These are phyloP conservation scores for Cordyceps militaris DNA, from an alignment of 2,329 filamentous ascomycete genomes.

Conservation along the genomic window DNA sequence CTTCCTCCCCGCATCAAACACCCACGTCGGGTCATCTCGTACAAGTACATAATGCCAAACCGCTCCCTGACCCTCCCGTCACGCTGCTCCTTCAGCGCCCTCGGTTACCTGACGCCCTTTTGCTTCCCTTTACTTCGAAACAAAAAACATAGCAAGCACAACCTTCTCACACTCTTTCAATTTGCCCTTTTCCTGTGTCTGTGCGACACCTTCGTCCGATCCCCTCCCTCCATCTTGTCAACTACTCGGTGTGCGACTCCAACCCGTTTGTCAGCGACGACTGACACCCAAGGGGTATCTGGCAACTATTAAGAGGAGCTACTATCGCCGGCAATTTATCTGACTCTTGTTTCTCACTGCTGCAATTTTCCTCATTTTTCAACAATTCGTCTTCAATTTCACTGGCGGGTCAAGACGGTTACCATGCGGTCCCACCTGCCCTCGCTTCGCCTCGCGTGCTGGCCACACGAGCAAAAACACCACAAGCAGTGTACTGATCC, in stretches of 20 bases:
- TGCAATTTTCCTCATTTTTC: not conserved
- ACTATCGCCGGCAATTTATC: too few species aligned
- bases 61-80: not conserved
- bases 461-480: not conserved
- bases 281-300: not conserved
- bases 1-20: not conserved
- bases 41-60: too few species aligned
- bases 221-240: not conserved
- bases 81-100: not conserved
- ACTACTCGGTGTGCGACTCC: not conserved
- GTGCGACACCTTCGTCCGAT: not conserved
- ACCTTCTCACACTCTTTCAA: not conserved
- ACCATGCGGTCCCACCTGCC: slow-evolving; percentile 3
- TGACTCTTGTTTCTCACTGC: not conserved
- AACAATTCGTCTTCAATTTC: not conserved
- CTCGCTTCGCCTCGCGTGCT: not conserved
- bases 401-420: not conserved
- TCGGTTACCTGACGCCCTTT: not conserved
- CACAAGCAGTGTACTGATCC: not conserved
- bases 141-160: not conserved
- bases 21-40: not conserved
- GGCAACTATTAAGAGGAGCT: not conserved
- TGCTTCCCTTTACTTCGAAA: not conserved
- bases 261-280: not conserved
- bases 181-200: not conserved